Percentiles rank a stretch among this genome's conserved stretches.
Evolutionary conservation across 139 green algal genomes (phyloP).

Genomic region (Chlorella sorokiniana): DNA sequence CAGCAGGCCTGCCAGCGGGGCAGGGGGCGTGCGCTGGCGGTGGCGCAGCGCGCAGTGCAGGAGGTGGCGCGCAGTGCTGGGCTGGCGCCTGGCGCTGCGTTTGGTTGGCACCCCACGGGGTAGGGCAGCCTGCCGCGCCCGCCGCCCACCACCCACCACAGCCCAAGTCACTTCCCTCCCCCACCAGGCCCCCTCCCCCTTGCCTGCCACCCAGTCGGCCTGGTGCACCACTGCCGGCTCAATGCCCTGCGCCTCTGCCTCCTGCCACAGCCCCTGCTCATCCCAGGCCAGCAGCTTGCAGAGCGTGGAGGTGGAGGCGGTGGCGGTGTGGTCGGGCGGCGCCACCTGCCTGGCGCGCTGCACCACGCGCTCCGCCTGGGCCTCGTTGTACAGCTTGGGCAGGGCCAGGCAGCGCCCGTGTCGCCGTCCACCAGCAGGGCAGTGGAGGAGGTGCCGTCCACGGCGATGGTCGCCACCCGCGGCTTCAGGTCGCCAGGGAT

Average conservation of each 20-base stretch:
- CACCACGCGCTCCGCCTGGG: constrained; percentile 50
- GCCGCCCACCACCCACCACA: too few species aligned
- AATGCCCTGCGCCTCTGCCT: constrained; percentile 4
- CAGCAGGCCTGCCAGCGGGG: constrained; percentile 64
- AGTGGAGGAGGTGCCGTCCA: constrained; percentile 92
- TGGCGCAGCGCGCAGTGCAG: too few species aligned
- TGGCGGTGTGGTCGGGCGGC: constrained; percentile 75
- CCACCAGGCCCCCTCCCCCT: neutral
- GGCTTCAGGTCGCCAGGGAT: constrained; percentile 37
- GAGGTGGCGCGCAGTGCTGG: too few species aligned
- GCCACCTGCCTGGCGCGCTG: constrained; percentile 65
- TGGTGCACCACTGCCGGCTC: constrained; percentile 75
- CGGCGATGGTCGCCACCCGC: constrained; percentile 51
- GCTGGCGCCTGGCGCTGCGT: too few species aligned
- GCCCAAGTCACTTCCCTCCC: too few species aligned
- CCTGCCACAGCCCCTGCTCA: constrained; percentile 49
- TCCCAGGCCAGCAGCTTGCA: constrained; percentile 88
- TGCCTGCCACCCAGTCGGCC: constrained; percentile 75
- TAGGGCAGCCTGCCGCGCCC: too few species aligned
- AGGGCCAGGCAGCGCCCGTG: constrained; percentile 56
- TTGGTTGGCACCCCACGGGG: too few species aligned
- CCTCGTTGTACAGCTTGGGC: constrained; percentile 84
- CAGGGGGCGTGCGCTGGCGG: too few species aligned
- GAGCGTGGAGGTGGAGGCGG: constrained; percentile 82
- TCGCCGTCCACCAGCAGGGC: constrained; percentile 78